phyloP scores from a whole-genome alignment of 2,329 filamentous ascomycete species.

The Cadophora malorum region DNA sequence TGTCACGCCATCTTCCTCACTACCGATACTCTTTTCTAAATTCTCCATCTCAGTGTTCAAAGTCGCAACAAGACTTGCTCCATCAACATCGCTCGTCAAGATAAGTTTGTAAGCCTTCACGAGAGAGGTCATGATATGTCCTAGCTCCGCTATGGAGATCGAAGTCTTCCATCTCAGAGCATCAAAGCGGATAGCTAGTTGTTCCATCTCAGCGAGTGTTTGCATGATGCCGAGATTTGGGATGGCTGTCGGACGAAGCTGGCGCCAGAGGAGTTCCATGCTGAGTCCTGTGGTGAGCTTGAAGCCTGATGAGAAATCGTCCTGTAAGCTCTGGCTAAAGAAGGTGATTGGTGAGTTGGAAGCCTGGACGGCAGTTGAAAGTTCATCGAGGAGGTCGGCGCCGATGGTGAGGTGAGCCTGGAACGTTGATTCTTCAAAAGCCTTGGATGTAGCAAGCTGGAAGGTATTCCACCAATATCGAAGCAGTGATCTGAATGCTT shows the following conservation, averaged over 20 bases:
- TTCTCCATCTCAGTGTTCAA: conserved; percentile 58
- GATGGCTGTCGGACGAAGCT: conserved; percentile 69
- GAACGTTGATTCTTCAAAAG: conserved; percentile 68
- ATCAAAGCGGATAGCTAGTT: conserved; percentile 66
- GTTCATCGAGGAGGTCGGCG: conserved; percentile 32
- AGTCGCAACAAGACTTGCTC: conserved; percentile 52
- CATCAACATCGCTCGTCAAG: conserved; percentile 49
- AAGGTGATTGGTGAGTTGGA: conserved; percentile 19
- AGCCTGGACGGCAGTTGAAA: conserved; percentile 16
- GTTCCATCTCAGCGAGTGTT: conserved; percentile 58
- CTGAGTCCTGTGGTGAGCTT: conserved; percentile 75
- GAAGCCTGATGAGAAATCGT: conserved; percentile 72
- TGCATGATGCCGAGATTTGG: conserved; percentile 53
- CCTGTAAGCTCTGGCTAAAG: conserved; percentile 51
- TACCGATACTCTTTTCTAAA: conserved; percentile 55
- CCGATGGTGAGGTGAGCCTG: conserved; percentile 63
- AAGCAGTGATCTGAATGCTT: conserved; percentile 51
- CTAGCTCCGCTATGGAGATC: conserved; percentile 58
- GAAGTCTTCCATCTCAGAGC: conserved; percentile 63
- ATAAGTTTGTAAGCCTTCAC: conserved; percentile 63
- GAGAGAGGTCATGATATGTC: conserved; percentile 60
- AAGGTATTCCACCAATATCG: conserved; percentile 64
- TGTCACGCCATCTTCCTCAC: conserved; percentile 49
- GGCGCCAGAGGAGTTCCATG: conserved; percentile 81
- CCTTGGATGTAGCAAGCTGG: conserved; percentile 50